Base-by-base conservation (phyloP, 2,329 filamentous ascomycete species). In the Fusarium circinatum region DNA sequence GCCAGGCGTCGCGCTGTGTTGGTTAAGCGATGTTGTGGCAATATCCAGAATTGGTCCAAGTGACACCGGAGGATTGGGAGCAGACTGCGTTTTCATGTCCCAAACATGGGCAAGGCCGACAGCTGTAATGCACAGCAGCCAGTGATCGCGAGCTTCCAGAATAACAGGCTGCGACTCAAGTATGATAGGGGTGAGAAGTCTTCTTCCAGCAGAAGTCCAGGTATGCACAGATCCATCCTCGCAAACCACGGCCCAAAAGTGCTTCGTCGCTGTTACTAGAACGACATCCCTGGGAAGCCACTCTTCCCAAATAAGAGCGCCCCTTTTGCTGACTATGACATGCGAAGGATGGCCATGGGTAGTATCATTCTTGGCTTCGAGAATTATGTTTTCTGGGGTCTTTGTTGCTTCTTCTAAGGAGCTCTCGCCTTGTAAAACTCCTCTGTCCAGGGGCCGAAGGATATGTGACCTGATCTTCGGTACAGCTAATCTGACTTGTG, bases 91-190 rank as follows among this genome's bases (percentile, higher is more conserved):
- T 75, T 92, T 92, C 67, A 98, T 87, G 80, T 98, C 96, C 95
- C 96, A 99, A 47, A 99, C 94, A 81, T 98, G 92, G 76, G 92
- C 96, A 83, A 96, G 90, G 10, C 96, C 96, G 8, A 94, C 92
- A 3, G 96, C 93, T 8, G 94, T 96, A 72, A 99, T 93, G 79
- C 93, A 96, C 57, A 99, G 87, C 10, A 99, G 85, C 93, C 94
- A 98, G 84, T 93, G 93, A 17, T 93, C 94, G 63, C 95, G 90
- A 78, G 93, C 96, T 80, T 98, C 96, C 32, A 99, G 87, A 64
- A 99, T 96, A 38, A 98, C 95, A 2, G 96, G 94, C 78, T 98
- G 95, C 5, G 96, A 92, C 83, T 99, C 96, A 22, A 98, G 85
- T 11, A 98, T 89, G 73, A 98, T 88, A 9, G 95, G 91, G 78